A percentile compares a stretch with the other conserved stretches of the same genome.
Conservation (phyloP, 139 green algal genomes). For the Chlorella sp. region DNA sequence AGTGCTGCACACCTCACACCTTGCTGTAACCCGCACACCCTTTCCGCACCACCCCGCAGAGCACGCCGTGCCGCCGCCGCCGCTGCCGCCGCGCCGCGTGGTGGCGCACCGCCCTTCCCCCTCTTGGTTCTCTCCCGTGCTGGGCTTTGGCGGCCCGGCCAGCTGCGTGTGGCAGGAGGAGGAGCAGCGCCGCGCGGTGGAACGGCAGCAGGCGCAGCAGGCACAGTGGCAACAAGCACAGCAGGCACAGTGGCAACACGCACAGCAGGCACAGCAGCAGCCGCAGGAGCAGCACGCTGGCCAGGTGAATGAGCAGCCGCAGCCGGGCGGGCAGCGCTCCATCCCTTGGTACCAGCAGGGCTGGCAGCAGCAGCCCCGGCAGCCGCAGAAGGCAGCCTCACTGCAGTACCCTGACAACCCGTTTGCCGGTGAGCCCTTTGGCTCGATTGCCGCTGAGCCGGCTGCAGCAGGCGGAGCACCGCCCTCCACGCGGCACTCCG, state of each 20-base stretch:
- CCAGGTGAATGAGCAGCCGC: neutral
- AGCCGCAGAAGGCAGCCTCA: neutral
- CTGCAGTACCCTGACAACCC: constrained; percentile 1
- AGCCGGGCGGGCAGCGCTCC: neutral
- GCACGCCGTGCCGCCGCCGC: neutral
- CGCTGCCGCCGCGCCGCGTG: neutral
- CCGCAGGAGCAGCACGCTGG: neutral
- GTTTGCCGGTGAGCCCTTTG: neutral
- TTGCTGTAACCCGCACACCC: neutral
- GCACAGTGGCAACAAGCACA: neutral
- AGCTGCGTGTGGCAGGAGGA: neutral
- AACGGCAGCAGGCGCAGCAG: neutral
- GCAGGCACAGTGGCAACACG: neutral
- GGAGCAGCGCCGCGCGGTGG: neutral
- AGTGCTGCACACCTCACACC: neutral
- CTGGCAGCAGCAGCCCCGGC: neutral
- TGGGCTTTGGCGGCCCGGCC: constrained; percentile 22
- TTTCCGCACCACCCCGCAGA: neutral
- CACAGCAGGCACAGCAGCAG: constrained; percentile 3
- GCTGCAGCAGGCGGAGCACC: neutral
- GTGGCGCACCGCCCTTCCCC: constrained; percentile 17
- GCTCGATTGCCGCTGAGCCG: neutral
- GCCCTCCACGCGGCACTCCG: neutral
- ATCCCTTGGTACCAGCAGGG: constrained; percentile 21
- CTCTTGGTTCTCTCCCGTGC: constrained; percentile 1